phyloP scores from a whole-genome alignment of 208 protist species.

The Tritrichomonas foetus region DNA sequence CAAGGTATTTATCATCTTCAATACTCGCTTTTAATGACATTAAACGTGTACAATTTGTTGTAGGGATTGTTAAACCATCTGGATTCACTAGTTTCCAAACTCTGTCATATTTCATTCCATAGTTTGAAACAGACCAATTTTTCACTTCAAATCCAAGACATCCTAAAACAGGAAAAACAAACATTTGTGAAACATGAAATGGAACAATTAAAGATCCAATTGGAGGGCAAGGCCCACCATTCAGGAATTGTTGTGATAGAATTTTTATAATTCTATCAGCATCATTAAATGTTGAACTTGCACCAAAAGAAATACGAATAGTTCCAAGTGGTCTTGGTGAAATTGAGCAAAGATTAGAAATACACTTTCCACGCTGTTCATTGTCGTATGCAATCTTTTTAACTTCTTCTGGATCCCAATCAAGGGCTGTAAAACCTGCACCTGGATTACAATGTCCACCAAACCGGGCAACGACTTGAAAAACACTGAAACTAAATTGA shows the following conservation, averaged over 20 bases:
- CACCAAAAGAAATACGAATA: slow-evolving; percentile 35
- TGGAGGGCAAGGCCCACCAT: not conserved
- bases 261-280: not conserved
- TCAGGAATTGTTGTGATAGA: not conserved
- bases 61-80: not conserved
- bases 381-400: not conserved
- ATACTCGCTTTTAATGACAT: not conserved
- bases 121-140: not conserved
- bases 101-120: not conserved
- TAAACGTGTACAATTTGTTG: not conserved
- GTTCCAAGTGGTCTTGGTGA: not conserved
- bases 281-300: not conserved
- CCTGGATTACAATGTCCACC: slow-evolving; percentile 25
- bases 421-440: not conserved
- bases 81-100: not conserved
- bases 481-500: not conserved
- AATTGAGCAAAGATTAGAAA: not conserved
- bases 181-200: not conserved
- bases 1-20: not conserved
- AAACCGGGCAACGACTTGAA: not conserved
- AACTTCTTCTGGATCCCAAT: not conserved
- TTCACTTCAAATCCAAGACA: not conserved
- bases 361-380: not conserved
- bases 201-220: not conserved
- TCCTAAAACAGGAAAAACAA: not conserved